These are phyloP conservation scores for Myxozyma udenii DNA, from an alignment of 805 yeast genomes.

Conservation along the genomic window DNA sequence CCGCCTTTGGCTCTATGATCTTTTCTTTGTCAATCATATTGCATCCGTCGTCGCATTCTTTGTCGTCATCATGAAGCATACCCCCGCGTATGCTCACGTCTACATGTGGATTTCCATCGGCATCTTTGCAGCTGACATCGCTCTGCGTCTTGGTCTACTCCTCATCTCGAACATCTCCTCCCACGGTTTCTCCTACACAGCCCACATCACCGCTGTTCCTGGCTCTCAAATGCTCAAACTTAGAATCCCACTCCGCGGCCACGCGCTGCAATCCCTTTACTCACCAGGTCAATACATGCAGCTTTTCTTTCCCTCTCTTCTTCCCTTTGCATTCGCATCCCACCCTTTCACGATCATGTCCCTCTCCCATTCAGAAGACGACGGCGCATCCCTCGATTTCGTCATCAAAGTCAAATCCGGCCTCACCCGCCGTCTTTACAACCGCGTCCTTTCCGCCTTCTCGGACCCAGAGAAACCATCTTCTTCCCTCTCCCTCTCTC, in stretches of 20 bases:
- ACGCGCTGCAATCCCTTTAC: conserved; percentile 16
- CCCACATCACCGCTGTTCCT: conserved; percentile 11
- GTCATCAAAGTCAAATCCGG: conserved; percentile 38
- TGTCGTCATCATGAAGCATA: conserved; percentile 27
- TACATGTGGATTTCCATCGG: conserved; percentile 32
- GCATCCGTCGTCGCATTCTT: conserved; percentile 31
- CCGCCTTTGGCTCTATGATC: conserved; percentile 29
- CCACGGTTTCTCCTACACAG: conserved; percentile 20
- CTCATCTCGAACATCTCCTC: conserved; percentile 19
- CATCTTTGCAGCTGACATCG: conserved; percentile 30
- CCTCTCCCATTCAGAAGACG: conserved; percentile 36
- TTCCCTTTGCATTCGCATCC: conserved; percentile 21
- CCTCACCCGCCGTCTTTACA: conserved; percentile 12
- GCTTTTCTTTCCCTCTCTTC: conserved; percentile 28
- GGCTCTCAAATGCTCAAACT: background rate
- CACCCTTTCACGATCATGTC: conserved; percentile 42
- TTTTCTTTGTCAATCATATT: conserved; percentile 32
- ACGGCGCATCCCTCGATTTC: conserved; percentile 39
- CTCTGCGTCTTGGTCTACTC: conserved; percentile 19
- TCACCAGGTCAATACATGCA: conserved; percentile 30
- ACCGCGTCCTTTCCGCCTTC: background rate
- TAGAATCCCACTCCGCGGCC: conserved; percentile 9
- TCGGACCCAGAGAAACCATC: background rate
- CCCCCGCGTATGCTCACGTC: conserved; percentile 31
- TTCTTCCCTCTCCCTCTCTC: background rate